phyloP scores from a whole-genome alignment of 768 basidiomycete genomes.

The Termitomyces sp. region DNA sequence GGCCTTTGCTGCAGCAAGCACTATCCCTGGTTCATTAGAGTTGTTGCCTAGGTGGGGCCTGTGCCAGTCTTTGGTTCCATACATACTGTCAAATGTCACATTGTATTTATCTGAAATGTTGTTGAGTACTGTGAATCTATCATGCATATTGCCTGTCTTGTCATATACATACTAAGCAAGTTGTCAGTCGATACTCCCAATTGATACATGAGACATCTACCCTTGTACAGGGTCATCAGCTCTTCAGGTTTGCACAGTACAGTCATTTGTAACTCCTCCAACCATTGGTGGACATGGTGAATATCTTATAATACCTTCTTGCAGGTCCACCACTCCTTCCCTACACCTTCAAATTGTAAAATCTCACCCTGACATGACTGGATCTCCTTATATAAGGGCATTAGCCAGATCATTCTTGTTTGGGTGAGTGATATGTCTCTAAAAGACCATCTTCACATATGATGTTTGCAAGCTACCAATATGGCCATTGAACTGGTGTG shows the following conservation, averaged over 20 bases:
- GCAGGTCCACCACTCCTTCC: background rate
- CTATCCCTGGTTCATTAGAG: background rate
- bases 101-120: background rate
- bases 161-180: too few species aligned
- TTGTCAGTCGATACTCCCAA: background rate
- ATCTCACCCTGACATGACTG: background rate
- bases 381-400: background rate
- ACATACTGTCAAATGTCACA: too few species aligned
- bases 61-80: too few species aligned
- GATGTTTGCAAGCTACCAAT: background rate
- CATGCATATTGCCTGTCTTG: too few species aligned
- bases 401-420: background rate
- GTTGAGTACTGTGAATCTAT: background rate
- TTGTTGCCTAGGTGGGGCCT: background rate
- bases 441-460: too few species aligned
- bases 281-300: background rate
- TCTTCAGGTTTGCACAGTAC: background rate
- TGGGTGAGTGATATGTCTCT: background rate
- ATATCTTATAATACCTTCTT: background rate
- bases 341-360: background rate
- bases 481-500: background rate
- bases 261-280: background rate
- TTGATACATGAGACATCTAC: background rate
- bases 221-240: background rate
- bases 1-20: background rate